These are phyloP conservation scores for Hyphopichia khmerensis DNA, from an alignment of 1,139 yeast genomes.

Conservation along the genomic window DNA sequence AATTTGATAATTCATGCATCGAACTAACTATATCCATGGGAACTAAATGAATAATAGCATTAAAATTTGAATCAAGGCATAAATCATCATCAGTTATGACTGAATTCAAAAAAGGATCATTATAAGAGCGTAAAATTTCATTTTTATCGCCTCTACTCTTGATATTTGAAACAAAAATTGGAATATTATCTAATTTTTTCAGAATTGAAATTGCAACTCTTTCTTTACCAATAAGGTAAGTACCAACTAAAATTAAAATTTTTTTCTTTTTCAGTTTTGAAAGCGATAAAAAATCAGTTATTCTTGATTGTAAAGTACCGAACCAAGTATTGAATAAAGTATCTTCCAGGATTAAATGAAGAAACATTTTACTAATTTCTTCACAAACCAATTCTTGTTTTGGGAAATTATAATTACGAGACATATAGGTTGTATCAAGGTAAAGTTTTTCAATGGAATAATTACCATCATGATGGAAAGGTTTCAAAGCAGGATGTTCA, in stretches of 20 bases:
- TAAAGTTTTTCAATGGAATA: constrained; percentile 53
- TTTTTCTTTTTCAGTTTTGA: constrained; percentile 23
- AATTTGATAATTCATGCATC: constrained; percentile 39
- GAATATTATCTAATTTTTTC: constrained; percentile 43
- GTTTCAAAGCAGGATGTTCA: constrained; percentile 26
- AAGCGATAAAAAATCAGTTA: constrained; percentile 38
- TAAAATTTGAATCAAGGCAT: constrained; percentile 34
- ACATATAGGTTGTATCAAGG: constrained; percentile 85
- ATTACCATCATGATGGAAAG: constrained; percentile 26
- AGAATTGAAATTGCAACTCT: constrained; percentile 73
- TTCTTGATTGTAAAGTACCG: constrained; percentile 40
- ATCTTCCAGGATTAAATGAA: constrained; percentile 28
- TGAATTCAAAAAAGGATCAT: constrained; percentile 30
- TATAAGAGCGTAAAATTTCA: constrained; percentile 35
- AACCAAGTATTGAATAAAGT: constrained; percentile 36
- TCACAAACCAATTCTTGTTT: constrained; percentile 68
- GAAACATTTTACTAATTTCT: constrained; percentile 55
- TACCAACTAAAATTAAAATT: constrained; percentile 74
- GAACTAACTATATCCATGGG: constrained; percentile 54
- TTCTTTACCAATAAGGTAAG: constrained; percentile 92
- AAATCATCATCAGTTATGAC: constrained; percentile 32
- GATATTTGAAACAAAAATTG: constrained; percentile 52
- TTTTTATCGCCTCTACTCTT: constrained; percentile 49
- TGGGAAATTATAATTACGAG: constrained; percentile 75
- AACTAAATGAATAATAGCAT: constrained; percentile 68